Conservation (phyloP, 768 basidiomycete species). For the Dioszegia crocea region DNA sequence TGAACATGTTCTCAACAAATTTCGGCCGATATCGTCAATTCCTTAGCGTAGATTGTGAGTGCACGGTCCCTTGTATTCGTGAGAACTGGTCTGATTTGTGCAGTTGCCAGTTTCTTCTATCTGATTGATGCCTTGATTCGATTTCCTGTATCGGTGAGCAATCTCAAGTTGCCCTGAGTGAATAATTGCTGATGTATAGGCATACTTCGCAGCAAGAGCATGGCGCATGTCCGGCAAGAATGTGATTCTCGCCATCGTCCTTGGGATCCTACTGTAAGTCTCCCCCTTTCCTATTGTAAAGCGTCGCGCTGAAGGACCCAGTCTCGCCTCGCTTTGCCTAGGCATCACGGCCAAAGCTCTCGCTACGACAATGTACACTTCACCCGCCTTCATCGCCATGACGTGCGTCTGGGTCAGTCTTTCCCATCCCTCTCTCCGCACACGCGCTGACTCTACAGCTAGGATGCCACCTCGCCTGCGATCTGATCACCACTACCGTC, state of each 20-base stretch:
- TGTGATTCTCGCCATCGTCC: neutral
- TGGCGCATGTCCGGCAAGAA: neutral
- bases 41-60: neutral
- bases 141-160: neutral
- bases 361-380: neutral
- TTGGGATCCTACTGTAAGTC: neutral
- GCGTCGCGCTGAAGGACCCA: neutral
- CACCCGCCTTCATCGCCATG: neutral
- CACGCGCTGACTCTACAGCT: neutral
- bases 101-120: neutral
- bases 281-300: neutral
- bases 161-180: neutral
- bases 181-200: neutral
- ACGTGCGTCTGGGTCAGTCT: neutral
- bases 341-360: neutral
- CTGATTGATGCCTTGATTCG: neutral
- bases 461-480: neutral
- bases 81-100: no score
- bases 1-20: constrained; percentile 4
- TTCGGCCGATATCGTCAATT: constrained; percentile 3
- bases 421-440: neutral
- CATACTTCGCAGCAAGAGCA: neutral
- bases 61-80: no score
- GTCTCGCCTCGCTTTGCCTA: neutral
- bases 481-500: neutral